Base-by-base conservation (phyloP, 495 filamentous ascomycete genomes). In the Penicillium paradoxum region DNA sequence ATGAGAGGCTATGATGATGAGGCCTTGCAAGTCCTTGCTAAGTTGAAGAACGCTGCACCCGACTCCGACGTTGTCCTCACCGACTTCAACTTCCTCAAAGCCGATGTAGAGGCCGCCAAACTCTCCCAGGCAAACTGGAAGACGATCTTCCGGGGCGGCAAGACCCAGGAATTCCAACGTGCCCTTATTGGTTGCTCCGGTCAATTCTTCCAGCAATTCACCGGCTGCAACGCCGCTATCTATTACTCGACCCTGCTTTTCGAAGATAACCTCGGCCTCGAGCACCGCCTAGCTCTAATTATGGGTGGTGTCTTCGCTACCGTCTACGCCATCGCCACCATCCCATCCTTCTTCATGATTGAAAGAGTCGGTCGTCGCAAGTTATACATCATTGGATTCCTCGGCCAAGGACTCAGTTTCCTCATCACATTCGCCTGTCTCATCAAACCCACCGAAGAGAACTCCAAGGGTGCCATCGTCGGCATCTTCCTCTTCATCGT, bases 221-320 rank as follows among this genome's bases (percentile, higher is more conserved):
- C 79, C 43, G 64, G 65, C 14, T 86, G 83, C 67, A 89, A 89
- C 56, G 85, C 84, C 2, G 83, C 87, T 55, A 88, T 87, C 54
- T 90, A 90, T 72, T 89, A 84, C 65, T 84, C 86, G 58, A 83
- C 86, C 0, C 79, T 88, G 25, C 75, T 89, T 7, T 87, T 87
- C 65, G 65, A 88, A 59, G 64, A 72, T 0, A 82, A 79, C 2
- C 80, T 89, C 47, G 60, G 64, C 8, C 63, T 75, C 49, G 66
- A 60, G 2, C 79, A 84, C 46, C 75, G 78, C 49, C 74, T 88
- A 54, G 77, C 79, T 15, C 68, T 89, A 4, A 73, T 89, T 0
- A 66, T 89, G 9, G 86, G 85, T 27, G 87, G 86, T 49, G 79
- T 91, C 33, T 91, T 89, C 73, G 85, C 89, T 75, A 78, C 89